A percentile compares a stretch with the other conserved stretches of the same genome.
Evolutionary conservation across 352 stramenopile species (phyloP).

Genomic region (Saprolegnia diclina): DNA sequence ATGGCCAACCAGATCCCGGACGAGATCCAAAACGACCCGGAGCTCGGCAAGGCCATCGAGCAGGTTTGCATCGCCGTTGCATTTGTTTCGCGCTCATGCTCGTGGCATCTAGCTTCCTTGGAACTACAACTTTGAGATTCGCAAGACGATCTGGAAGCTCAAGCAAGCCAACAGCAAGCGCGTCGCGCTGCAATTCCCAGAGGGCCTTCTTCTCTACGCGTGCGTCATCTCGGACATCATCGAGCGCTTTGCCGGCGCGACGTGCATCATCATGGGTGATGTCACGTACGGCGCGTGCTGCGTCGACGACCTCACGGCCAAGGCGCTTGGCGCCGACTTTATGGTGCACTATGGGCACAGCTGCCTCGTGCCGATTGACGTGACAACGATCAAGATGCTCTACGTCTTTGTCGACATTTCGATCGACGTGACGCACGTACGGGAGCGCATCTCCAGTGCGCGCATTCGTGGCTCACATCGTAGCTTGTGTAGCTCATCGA

Average conservation of each 20-base stretch:
- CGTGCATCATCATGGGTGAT: constrained; percentile 95
- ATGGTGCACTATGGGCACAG: constrained; percentile 99
- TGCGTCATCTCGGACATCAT: constrained; percentile 98
- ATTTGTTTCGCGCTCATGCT: not conserved
- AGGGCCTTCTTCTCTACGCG: constrained; percentile 97
- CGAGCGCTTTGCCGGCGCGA: constrained; percentile 87
- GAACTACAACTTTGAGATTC: constrained; percentile 99
- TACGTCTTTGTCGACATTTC: constrained; percentile 99
- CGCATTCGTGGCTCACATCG: constrained; percentile 6
- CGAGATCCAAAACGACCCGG: constrained; percentile 82
- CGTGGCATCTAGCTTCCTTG: constrained; percentile 69
- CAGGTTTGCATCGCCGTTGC: constrained; percentile 33
- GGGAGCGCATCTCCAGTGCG: constrained; percentile 20
- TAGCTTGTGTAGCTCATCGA: constrained; percentile 75
- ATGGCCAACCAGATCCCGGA: constrained; percentile 88
- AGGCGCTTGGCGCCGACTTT: constrained; percentile 93
- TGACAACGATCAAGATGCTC: constrained; percentile 94
- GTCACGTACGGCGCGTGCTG: constrained; percentile 99
- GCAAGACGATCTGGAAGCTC: constrained; percentile 97
- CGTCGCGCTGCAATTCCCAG: constrained; percentile 98
- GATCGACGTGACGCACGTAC: constrained; percentile 94
- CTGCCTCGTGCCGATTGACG: constrained; percentile 96
- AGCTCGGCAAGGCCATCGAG: constrained; percentile 89
- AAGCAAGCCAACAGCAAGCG: constrained; percentile 79
- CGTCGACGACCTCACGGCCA: constrained; percentile 96